Evolutionary conservation across 169 alveolate species (phyloP), one percentile per base, ranked within the genome.

Genomic region (Babesia bigemina): DNA sequence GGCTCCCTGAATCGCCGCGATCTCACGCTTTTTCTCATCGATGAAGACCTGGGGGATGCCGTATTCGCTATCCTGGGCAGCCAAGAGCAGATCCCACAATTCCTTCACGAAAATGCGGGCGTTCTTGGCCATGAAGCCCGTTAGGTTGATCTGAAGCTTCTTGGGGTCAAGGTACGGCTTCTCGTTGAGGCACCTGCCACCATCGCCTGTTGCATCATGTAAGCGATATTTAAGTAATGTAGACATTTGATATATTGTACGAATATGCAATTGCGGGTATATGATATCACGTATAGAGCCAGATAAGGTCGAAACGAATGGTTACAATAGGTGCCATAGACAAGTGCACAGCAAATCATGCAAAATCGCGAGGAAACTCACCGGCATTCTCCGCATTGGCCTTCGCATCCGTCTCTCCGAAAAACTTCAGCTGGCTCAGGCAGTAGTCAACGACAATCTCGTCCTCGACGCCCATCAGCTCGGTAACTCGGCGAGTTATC

Each of bases 381-480:
- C 88, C 88, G 12, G 88, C 88, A 60, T 69, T 72, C 65, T 81
- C 84, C 24, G 76, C n/a, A 48, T 73, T 81, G 12, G 71, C 84
- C 65, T 73, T 74, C 62, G 91, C 93, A 70, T 75, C 90, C 24
- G 67, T 74, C 47, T 88, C 91, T 48, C 87, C 84, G 29, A 72
- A 79, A 39, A 63, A 75, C 84, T 86, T 84, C 53, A 89, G 75
- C 63, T 89, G 93, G 36, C 91, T 75, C 50, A 89, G 62, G 45
- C 91, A 85, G 78, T 89, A 89, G 53, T 89, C 93, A 17, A 74
- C 86, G 16, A 89, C 76, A 26, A 89, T 89, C 21, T 89, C 93
- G 42, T 89, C 93, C 44, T 89, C 93, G 49, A 89, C 82, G 39
- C 93, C 93, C 87, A 89, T 76, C n/a, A 89, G 83, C 66, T 89